Conservation (phyloP, 2,329 filamentous ascomycete species). For the Gliomastix tumulicola region DNA sequence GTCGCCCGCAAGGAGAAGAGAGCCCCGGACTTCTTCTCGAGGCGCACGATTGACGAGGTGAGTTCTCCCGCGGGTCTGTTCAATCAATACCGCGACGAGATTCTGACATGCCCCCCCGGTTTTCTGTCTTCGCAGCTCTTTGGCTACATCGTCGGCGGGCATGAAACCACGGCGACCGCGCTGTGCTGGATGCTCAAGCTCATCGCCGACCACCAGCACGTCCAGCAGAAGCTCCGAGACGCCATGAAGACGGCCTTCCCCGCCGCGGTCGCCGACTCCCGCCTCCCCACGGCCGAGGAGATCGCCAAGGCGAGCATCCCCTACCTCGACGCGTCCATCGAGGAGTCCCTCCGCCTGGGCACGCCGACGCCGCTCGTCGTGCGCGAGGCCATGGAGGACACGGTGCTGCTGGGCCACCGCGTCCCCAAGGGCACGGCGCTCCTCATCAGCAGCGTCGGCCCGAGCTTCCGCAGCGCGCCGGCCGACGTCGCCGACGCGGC, state of each 20-base stretch:
- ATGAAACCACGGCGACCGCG: constrained; percentile 18
- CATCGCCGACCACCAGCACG: constrained; percentile 11
- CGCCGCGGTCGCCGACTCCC: constrained; percentile 10
- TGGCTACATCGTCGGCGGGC: constrained; percentile 19
- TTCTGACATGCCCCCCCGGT: neutral
- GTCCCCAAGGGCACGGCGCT: constrained; percentile 16
- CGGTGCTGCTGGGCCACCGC: constrained; percentile 13
- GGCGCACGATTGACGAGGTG: constrained; percentile 25
- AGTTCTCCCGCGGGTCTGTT: no score
- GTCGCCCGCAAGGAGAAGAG: constrained; percentile 19
- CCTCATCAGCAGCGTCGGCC: neutral
- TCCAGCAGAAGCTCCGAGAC: constrained; percentile 15
- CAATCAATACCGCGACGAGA: neutral
- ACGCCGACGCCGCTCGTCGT: constrained; percentile 18
- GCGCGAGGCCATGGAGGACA: constrained; percentile 14
- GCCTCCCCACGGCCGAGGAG: constrained; percentile 20
- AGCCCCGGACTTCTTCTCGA: constrained; percentile 19
- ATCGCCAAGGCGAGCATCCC: constrained; percentile 17
- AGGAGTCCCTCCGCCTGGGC: constrained; percentile 25
- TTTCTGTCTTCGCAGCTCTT: constrained; percentile 8
- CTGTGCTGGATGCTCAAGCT: constrained; percentile 21
- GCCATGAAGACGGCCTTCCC: constrained; percentile 13
- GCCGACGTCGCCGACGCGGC: constrained; percentile 10
- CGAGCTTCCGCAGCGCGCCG: neutral
- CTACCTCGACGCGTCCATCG: constrained; percentile 28